phyloP scores from a whole-genome alignment of 106 monocot species.

The Amphibolis antarctica region DNA sequence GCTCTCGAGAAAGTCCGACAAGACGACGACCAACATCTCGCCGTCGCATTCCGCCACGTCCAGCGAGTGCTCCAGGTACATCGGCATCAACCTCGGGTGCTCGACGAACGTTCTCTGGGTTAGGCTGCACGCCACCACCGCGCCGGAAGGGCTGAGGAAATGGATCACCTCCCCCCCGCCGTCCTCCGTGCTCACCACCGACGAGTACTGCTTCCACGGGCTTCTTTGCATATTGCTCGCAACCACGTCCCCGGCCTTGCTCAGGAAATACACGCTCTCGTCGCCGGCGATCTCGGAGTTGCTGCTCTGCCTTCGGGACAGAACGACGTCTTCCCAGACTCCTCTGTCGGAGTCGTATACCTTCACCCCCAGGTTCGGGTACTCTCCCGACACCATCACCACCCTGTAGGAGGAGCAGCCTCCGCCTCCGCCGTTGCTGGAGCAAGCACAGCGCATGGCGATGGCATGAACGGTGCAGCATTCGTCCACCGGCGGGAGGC shows the following conservation, averaged over 20 bases:
- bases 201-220: conserved; percentile 68
- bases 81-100: conserved; percentile 46
- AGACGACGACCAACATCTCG: conserved; percentile 41
- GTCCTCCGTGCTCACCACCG: conserved; percentile 37
- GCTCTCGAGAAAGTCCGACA: conserved; percentile 66
- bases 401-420: conserved; percentile 43
- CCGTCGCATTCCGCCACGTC: conserved; percentile 52
- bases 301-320: conserved; percentile 14
- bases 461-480: conserved; percentile 44
- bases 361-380: conserved; percentile 28
- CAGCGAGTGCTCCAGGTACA: conserved; percentile 55
- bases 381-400: conserved; percentile 39
- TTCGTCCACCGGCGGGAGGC: conserved; percentile 23
- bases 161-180: conserved; percentile 44
- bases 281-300: conserved; percentile 7
- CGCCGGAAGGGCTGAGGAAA: conserved; percentile 57
- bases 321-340: conserved; percentile 35
- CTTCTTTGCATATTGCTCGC: conserved; percentile 68
- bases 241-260: conserved; percentile 78
- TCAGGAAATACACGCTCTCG: conserved; percentile 62
- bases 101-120: conserved; percentile 29
- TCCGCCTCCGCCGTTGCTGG: conserved; percentile 5
- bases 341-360: conserved; percentile 36
- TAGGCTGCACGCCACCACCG: conserved; percentile 45
- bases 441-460: conserved; percentile 43